Base-by-base conservation (phyloP, 108 stramenopile species). In the Nannochloropsis granulata region DNA sequence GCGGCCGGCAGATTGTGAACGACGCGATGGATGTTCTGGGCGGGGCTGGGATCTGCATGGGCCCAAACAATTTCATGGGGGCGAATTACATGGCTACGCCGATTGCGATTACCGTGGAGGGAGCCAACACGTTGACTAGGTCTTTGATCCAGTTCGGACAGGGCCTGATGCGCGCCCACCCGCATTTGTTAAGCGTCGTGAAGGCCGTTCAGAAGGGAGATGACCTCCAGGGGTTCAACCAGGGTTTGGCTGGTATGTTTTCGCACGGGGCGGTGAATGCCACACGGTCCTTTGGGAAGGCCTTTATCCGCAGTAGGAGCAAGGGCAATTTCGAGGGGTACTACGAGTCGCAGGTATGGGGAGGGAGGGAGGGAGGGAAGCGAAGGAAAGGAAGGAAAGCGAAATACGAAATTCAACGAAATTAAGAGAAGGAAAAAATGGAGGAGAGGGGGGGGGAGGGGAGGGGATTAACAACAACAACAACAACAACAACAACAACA, bases 131-230 rank as follows among this genome's bases (percentile, higher is more conserved):
- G 71, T 94, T 98, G 94, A 98, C 97, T 1, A 93, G 97, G 21
- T 95, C 94, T 25, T 96, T 98, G 87, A 96, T 97, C 92, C 95
- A 96, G 82, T 97, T 97, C 90, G 97, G 97, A 44, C 97, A 98
- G 89, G 97, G 97, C 82, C 92, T 98, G 86, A 98, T 95, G 56
- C 93, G 97, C 78, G 95, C 96, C 83, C 97, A 98, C 87, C 97
- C 97, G 19, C 96, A 98, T 89, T 95, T 98, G 93, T 90, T 95
- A 24, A 95, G 96, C 84, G 86, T 98, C 80, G 93, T 98, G 83
- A 90, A 92, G 44, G 91, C 95, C 13, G 90, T 98, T 78, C 95
- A 98, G 90, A 91, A 93, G 79, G 93, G 87, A 8, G 89, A 90
- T 44, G 91, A 91, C 79, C 91, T 93, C 23, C 85, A 94, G 85